Evolutionary conservation across 2,329 filamentous ascomycete genomes (phyloP).

Genomic region (Fusarium nelsonii): DNA sequence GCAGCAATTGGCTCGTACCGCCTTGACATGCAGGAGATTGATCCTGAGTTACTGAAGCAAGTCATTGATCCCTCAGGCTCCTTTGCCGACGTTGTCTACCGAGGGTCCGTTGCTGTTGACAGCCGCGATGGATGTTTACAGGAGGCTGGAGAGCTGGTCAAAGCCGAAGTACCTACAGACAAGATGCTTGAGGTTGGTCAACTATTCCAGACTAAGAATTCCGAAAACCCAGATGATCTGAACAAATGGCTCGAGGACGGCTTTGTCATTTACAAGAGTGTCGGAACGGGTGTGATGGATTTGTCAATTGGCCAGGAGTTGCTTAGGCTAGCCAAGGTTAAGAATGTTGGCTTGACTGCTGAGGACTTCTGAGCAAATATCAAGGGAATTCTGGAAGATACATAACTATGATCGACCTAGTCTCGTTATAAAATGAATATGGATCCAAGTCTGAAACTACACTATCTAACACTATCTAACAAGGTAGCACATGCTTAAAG

Average conservation of each 20-base stretch:
- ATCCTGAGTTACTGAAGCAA: constrained; percentile 46
- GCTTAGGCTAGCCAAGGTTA: constrained; percentile 66
- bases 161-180: constrained; percentile 39
- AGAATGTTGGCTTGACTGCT: constrained; percentile 60
- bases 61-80: constrained; percentile 32
- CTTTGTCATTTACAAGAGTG: constrained; percentile 77
- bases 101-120: constrained; percentile 44
- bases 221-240: constrained; percentile 48
- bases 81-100: constrained; percentile 10
- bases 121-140: constrained; percentile 48
- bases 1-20: constrained; percentile 51
- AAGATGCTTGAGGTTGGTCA: constrained; percentile 62
- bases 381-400: accelerated
- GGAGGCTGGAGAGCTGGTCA: constrained; percentile 51
- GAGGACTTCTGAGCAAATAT: constrained; percentile 40
- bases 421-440: neutral
- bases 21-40: constrained; percentile 52
- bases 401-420: neutral
- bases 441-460: too few species aligned
- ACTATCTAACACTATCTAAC: too few species aligned
- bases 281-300: constrained; percentile 77
- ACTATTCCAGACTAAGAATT: constrained; percentile 56
- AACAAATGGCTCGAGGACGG: constrained; percentile 71
- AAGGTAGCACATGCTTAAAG: neutral
- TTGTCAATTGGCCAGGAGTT: constrained; percentile 71